A percentile compares a stretch with the other conserved stretches of the same genome.
phyloP scores from a whole-genome alignment of 192 early-diverging fungal species.

The Podila horticola region DNA sequence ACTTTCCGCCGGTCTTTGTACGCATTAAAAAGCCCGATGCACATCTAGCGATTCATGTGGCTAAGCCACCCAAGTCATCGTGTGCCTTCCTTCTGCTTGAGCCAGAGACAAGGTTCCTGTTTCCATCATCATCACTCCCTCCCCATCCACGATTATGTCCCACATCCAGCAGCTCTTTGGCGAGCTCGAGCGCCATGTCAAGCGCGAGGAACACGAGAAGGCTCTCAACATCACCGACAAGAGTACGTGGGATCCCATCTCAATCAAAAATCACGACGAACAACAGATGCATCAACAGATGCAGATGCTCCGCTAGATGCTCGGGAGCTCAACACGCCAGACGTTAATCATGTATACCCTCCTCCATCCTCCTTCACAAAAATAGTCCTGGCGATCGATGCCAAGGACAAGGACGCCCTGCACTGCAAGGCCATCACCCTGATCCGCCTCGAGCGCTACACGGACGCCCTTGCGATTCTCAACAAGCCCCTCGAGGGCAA shows the following conservation, averaged over 20 bases:
- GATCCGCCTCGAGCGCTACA: conserved; percentile 66
- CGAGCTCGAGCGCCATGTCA: conserved; percentile 60
- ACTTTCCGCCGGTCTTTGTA: too few relatives aligned
- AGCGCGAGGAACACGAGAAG: conserved; percentile 64
- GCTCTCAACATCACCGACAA: conserved; percentile 62
- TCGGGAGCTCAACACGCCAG: background rate
- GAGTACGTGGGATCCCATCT: conserved; percentile 44
- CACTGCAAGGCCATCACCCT: conserved; percentile 67
- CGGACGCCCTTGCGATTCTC: conserved; percentile 59
- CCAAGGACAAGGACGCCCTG: conserved; percentile 63
- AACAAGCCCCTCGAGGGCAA: conserved; percentile 51
- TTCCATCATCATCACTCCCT: background rate
- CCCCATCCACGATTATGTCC: conserved; percentile 6
- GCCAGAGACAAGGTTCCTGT: background rate
- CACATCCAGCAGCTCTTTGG: conserved; percentile 59
- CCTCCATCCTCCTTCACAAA: background rate
- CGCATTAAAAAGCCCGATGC: too few relatives aligned
- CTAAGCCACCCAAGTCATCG: background rate
- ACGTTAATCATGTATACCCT: background rate
- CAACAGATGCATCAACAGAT: too few relatives aligned
- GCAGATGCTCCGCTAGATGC: too few relatives aligned
- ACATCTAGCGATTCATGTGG: too few relatives aligned
- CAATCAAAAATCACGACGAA: background rate
- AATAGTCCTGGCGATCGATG: conserved; percentile 51
- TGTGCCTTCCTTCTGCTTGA: background rate